These are phyloP conservation scores for Phytopythium chamaehyphon DNA, from an alignment of 352 stramenopile genomes.

Conservation along the genomic window DNA sequence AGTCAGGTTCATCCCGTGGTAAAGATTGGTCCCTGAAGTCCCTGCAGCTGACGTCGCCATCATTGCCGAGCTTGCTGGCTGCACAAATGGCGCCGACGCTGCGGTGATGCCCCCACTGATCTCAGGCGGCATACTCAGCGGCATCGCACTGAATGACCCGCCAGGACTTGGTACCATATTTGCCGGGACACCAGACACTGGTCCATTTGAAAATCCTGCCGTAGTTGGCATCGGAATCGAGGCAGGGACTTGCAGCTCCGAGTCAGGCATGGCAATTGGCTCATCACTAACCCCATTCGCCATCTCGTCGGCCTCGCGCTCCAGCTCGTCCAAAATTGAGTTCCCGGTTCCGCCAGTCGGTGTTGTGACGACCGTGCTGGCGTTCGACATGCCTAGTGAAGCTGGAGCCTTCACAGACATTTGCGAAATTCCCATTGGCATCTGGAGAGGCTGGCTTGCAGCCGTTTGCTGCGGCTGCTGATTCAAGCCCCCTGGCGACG, in stretches of 20 bases:
- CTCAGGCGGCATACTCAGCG: conserved; percentile 71
- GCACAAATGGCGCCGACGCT: conserved; percentile 35
- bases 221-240: conserved; percentile 9
- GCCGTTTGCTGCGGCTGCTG: conserved; percentile 23
- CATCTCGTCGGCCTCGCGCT: conserved; percentile 86
- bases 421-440: conserved; percentile 45
- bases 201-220: conserved; percentile 10
- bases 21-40: conserved; percentile 38
- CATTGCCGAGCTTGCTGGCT: conserved; percentile 34
- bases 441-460: conserved; percentile 49
- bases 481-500: conserved; percentile 28
- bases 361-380: conserved; percentile 9
- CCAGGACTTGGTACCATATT: conserved; percentile 16
- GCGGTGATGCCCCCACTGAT: conserved; percentile 38
- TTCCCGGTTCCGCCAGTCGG: conserved; percentile 19
- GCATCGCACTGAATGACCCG: conserved; percentile 43
- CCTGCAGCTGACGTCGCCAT: conserved; percentile 25
- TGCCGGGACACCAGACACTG: conserved; percentile 24
- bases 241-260: conserved; percentile 49
- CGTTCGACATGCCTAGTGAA: conserved; percentile 14
- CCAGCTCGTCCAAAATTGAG: conserved; percentile 85
- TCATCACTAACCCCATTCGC: conserved; percentile 77
- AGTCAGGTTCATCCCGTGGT: conserved; percentile 77
- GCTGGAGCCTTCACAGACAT: conserved; percentile 19
- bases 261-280: conserved; percentile 78